These are phyloP conservation scores for Trichomonascus vanleenenianus DNA, from an alignment of 805 yeast genomes.

Conservation along the genomic window DNA sequence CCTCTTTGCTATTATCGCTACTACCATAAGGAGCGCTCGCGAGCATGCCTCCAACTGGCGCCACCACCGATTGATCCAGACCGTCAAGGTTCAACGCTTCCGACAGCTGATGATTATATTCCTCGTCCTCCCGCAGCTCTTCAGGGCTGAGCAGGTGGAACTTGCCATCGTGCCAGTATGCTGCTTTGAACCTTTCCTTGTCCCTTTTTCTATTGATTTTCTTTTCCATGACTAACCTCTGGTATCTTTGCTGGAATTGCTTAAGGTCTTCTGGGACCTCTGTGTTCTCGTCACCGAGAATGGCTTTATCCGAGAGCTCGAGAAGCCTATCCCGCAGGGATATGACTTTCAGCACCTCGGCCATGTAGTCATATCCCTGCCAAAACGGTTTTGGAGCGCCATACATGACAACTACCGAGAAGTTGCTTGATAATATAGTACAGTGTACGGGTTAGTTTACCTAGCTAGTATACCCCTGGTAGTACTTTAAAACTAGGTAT, in stretches of 20 bases:
- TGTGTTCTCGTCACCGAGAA: conserved; percentile 4
- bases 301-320: conserved; percentile 3
- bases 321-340: conserved; percentile 7
- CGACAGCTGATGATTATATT: neutral
- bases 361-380: conserved; percentile 4
- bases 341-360: conserved; percentile 5
- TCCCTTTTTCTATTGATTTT: conserved; percentile 1
- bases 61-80: neutral
- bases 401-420: no score
- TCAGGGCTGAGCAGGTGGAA: conserved; percentile 2
- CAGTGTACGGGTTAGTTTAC: no score
- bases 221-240: conserved; percentile 8
- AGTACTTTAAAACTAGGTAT: no score
- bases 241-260: conserved; percentile 4
- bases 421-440: no score
- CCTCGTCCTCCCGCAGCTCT: conserved; percentile 1
- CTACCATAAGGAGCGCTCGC: neutral
- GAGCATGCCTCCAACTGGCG: neutral
- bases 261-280: conserved; percentile 3
- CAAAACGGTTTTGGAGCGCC: neutral
- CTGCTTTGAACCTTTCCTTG: neutral
- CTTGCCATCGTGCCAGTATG: conserved; percentile 3
- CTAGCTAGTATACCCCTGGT: no score
- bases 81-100: neutral
- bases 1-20: neutral